A percentile compares a stretch with the other conserved stretches of the same genome.
Evolutionary conservation across 129 eudicot genomes (phyloP).

Genomic region (Pittosporum tobira): DNA sequence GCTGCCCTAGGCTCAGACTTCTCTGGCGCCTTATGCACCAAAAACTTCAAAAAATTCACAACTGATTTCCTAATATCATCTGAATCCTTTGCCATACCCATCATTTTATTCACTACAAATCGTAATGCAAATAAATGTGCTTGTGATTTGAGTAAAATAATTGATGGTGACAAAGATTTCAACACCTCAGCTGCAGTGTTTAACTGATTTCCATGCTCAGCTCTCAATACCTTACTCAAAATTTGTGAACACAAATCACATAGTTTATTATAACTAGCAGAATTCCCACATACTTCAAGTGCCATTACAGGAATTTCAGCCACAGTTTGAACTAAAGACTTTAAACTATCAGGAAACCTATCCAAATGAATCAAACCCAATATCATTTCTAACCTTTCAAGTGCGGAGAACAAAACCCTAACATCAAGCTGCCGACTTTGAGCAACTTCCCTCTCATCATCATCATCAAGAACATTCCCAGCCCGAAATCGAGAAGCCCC

Average conservation of each 20-base stretch:
- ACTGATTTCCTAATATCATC: constrained; percentile 48
- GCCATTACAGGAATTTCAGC: constrained; percentile 55
- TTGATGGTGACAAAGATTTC: constrained; percentile 47
- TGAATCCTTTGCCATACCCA: constrained; percentile 37
- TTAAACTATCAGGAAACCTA: constrained; percentile 84
- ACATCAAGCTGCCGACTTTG: constrained; percentile 32
- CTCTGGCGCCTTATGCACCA: constrained; percentile 71
- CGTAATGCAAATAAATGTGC: constrained; percentile 45
- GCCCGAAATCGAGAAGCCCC: not conserved
- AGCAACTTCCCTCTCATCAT: constrained; percentile 16
- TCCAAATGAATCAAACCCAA: constrained; percentile 68
- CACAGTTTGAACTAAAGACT: constrained; percentile 61
- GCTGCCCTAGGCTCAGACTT: constrained; percentile 66
- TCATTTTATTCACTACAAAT: constrained; percentile 54
- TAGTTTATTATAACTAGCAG: constrained; percentile 34
- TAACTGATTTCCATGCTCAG: constrained; percentile 67
- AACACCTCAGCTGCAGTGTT: constrained; percentile 72
- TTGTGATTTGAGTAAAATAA: constrained; percentile 51
- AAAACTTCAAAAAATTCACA: constrained; percentile 60
- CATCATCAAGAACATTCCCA: constrained; percentile 9
- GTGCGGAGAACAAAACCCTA: constrained; percentile 47
- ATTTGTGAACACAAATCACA: constrained; percentile 44
- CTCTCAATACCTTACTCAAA: constrained; percentile 53
- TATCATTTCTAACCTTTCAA: constrained; percentile 61
- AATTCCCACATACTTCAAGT: constrained; percentile 42